Evolutionary conservation across 2,329 filamentous ascomycete species (phyloP), one percentile per base, ranked within the genome.

Genomic region (Exophiala alcalophila): DNA sequence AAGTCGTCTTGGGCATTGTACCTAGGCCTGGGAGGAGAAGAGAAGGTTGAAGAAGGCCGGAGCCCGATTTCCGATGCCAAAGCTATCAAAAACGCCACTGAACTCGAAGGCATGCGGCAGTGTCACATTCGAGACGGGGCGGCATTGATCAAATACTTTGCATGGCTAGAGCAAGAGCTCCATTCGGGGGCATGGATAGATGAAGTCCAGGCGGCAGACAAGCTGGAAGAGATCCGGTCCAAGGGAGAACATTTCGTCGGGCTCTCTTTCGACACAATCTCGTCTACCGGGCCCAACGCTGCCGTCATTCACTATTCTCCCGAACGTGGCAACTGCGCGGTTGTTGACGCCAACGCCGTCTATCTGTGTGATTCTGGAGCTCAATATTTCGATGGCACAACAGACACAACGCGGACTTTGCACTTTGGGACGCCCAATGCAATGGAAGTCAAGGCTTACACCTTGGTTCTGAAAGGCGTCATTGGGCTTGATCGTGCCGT

Each of bases 321-420:
- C 0, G 86, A 95, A 60, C 80, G 77, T 41, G 88, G 85, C 14
- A 83, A 75, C 50, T 97, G 91, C 66, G 78, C 89, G 6, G 70
- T 78, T 19, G 88, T 98, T 56, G 88, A 98, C 55, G 87, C 88
- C 0, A 80, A 81, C 5, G 81, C 83, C 10, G 80, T 98, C 45
- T 98, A 98, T 59, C 79, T 98, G 2, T 98, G 92, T 62, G 92
- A 98, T 65, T 97, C 92, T 15, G 92, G 92, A 15, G 92, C 86
- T n/a, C 92, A 98, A 64, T 98, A 91, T 59, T 74, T 85, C 2
- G 92, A 98, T 62, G 92, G 92, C 42, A 98, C 92, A 0, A 98
- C 92, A 0, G 92, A 98, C 60, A 94, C 88, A 0, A 98, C 92
- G 4, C 78, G 92, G 28, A 98, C 92, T 0, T 71, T 95, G 26